Evolutionary conservation across 2,329 filamentous ascomycete species (phyloP).

Genomic region (Curvularia spicifera): DNA sequence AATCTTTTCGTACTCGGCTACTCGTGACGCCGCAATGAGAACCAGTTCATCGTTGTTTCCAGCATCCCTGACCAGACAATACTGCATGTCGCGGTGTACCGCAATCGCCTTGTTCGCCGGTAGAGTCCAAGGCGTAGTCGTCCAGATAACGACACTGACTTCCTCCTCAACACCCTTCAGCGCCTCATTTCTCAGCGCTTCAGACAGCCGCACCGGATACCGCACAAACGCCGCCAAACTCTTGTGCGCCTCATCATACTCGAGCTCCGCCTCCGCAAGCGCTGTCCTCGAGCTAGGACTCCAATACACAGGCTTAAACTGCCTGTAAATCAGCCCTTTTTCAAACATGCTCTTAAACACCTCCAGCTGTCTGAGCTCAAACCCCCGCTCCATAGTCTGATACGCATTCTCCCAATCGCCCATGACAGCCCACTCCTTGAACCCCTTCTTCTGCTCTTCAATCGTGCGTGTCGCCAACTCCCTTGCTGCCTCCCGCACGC

Average conservation of each 20-base stretch:
- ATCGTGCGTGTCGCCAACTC: constrained; percentile 72
- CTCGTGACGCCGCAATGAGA: constrained; percentile 73
- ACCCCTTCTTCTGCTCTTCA: constrained; percentile 73
- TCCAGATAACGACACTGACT: constrained; percentile 91
- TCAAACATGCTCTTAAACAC: constrained; percentile 78
- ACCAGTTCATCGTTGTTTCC: constrained; percentile 60
- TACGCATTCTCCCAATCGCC: constrained; percentile 79
- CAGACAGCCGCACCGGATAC: constrained; percentile 68
- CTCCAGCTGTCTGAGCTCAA: constrained; percentile 75
- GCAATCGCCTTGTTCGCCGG: constrained; percentile 92
- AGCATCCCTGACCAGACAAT: constrained; percentile 66
- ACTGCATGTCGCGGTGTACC: constrained; percentile 75
- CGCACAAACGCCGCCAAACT: constrained; percentile 79
- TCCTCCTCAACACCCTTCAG: constrained; percentile 31
- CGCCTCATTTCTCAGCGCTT: constrained; percentile 51
- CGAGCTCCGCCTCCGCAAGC: constrained; percentile 82
- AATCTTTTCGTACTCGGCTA: constrained; percentile 59
- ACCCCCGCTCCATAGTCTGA: constrained; percentile 78
- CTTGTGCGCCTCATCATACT: constrained; percentile 77
- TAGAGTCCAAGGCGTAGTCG: constrained; percentile 96
- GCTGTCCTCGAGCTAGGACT: constrained; percentile 79
- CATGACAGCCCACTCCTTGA: constrained; percentile 78
- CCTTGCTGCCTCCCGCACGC: constrained; percentile 69
- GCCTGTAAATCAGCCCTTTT: constrained; percentile 73
- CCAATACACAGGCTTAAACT: constrained; percentile 87